Base-by-base conservation (phyloP, 2,329 filamentous ascomycete genomes). In the Trichoderma semiorbis region DNA sequence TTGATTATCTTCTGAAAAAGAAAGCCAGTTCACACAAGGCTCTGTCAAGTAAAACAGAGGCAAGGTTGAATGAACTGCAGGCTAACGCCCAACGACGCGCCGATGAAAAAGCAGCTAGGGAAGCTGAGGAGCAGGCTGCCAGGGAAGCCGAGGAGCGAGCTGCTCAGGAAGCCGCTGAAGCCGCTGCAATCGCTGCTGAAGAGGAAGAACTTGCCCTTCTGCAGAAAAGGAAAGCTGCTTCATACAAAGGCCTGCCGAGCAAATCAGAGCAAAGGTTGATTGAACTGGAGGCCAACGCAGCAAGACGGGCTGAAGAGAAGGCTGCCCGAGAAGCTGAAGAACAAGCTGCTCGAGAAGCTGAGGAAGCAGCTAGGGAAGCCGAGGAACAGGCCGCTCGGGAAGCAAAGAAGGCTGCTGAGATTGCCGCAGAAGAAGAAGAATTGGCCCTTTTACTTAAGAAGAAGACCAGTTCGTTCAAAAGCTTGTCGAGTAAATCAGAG, bases 201-300 rank as follows among this genome's bases (percentile, higher is more conserved):
- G 81, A 84, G 72, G 77, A 78, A 14, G 81, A 85, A 69, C 77
- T 85, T 14, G 81, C 78, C 14, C 75, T 77, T 6, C 78, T 86
- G 3, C 84, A 83, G 61, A 80, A 81, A 28, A 88, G 87, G 77
- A 87, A 86, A 74, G 81, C 81, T 3, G 85, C 84, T 74, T 83
- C 34, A 62, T 14, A 18, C 16, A 88, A 85, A 76, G 79, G 80
- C 72, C 76, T 85, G 11, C 77, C 76, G 1, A 86, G 83, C 73
- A 84, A 81, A 72, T 84, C 84, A 32, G 79, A 85, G 64, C 83
- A 86, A 72, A 85, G 83, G 70, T 78, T 83, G 32, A 79, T 82
- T 43, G 74, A 77, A 12, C 75, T 85, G 7, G 80, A 78, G 11
- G 79, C 79, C 34, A 82, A 78, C 30, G 77, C 79, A 30, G 77